Percentiles rank a stretch among this genome's conserved stretches.
Conservation (phyloP, 1,284 basidiomycete species). For the Vanrija humicola region DNA sequence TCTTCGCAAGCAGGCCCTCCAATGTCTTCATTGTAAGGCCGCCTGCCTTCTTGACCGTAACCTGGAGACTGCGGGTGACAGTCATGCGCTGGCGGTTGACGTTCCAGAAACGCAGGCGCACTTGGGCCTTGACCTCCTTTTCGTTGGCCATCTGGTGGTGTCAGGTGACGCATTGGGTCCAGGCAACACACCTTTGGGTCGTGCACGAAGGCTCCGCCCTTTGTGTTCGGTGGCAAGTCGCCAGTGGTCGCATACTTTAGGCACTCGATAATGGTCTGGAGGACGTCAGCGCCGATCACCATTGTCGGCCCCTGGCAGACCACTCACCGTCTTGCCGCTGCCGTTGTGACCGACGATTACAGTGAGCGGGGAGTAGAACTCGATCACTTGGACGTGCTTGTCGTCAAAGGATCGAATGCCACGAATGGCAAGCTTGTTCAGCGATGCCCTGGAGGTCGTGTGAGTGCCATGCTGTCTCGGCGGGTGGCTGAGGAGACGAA, state of each 20-base stretch:
- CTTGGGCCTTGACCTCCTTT: slow-evolving; percentile 97
- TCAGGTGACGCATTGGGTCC: background rate
- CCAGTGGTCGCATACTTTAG: slow-evolving; percentile 98
- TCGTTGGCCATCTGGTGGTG: slow-evolving; percentile 78
- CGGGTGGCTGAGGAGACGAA: background rate
- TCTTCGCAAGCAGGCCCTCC: slow-evolving; percentile 79
- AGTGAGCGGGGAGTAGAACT: slow-evolving; percentile 96
- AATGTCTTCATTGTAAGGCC: slow-evolving; percentile 96
- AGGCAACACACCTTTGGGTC: slow-evolving; percentile 67
- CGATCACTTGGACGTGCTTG: slow-evolving; percentile 88
- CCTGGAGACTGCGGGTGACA: slow-evolving; percentile 88
- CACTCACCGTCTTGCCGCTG: slow-evolving; percentile 81
- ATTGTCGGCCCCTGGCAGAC: background rate
- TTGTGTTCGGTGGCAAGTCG: slow-evolving; percentile 94
- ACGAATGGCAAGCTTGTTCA: slow-evolving; percentile 86
- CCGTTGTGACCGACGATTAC: slow-evolving; percentile 99
- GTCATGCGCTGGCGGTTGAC: slow-evolving; percentile 84
- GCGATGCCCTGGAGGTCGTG: slow-evolving; percentile 61
- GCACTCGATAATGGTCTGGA: slow-evolving; percentile 91
- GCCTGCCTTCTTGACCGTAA: slow-evolving; percentile 82
- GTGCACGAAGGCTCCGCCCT: slow-evolving; percentile 95
- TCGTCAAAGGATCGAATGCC: slow-evolving; percentile 76
- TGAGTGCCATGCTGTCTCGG: background rate
- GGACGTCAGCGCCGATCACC: slow-evolving; percentile 1
- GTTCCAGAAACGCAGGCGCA: slow-evolving; percentile 87